These are phyloP conservation scores for Phialocephala subalpina DNA, from an alignment of 2,329 filamentous ascomycete species.

Conservation along the genomic window DNA sequence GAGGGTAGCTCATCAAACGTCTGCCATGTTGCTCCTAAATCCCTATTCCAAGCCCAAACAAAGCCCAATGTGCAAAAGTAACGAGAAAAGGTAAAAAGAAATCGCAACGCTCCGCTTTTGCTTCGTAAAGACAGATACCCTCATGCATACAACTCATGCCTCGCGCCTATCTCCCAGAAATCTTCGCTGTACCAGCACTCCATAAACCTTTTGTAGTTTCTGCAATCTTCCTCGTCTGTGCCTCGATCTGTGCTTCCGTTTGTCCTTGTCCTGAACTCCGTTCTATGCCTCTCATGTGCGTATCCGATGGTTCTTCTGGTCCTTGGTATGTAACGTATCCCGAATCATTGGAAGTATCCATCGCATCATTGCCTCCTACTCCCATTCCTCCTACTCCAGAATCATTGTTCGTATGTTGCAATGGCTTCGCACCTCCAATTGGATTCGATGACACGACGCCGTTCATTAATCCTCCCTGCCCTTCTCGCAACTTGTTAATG, in stretches of 20 bases:
- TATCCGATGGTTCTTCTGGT: slow-evolving; percentile 24
- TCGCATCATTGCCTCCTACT: slow-evolving; percentile 36
- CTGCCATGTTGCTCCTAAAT: slow-evolving; percentile 1
- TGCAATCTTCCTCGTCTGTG: slow-evolving; percentile 61
- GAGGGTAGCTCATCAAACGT: not conserved
- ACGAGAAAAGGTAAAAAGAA: slow-evolving; percentile 12
- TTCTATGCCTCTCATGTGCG: slow-evolving; percentile 40
- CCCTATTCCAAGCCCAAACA: not conserved
- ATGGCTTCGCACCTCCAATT: slow-evolving; percentile 47
- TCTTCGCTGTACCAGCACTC: slow-evolving; percentile 45
- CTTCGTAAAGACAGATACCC: slow-evolving; percentile 18
- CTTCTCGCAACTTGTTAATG: slow-evolving; percentile 75
- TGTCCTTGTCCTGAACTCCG: slow-evolving; percentile 43
- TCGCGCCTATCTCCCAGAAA: slow-evolving; percentile 32
- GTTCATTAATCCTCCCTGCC: slow-evolving; percentile 66
- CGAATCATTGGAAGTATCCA: slow-evolving; percentile 38
- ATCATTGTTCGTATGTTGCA: slow-evolving; percentile 51
- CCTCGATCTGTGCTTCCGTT: slow-evolving; percentile 44
- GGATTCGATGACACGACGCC: slow-evolving; percentile 63
- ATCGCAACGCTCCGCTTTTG: slow-evolving; percentile 16
- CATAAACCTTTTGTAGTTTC: slow-evolving; percentile 72
- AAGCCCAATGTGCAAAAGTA: too few relatives aligned
- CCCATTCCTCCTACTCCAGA: slow-evolving; percentile 48
- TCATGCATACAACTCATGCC: slow-evolving; percentile 1
- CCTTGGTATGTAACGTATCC: slow-evolving; percentile 33